Evolutionary conservation across 2,329 filamentous ascomycete genomes (phyloP).

Genomic region (Nemania bipapillata): DNA sequence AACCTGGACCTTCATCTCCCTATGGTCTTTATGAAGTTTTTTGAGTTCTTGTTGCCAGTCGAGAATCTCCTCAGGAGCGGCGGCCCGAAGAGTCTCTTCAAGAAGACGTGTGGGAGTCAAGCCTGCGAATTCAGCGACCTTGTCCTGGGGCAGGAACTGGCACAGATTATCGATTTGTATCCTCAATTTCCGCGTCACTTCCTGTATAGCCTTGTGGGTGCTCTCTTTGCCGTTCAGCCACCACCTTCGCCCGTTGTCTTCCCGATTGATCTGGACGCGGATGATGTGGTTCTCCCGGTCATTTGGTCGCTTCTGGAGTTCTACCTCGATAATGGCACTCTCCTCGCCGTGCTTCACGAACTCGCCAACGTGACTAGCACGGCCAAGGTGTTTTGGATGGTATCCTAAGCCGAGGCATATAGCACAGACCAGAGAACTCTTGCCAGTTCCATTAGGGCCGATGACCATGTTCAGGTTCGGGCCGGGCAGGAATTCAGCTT

Average conservation of each 20-base stretch:
- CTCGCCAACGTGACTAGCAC: slow-evolving; percentile 84
- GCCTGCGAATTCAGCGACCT: slow-evolving; percentile 91
- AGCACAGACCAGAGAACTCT: slow-evolving; percentile 95
- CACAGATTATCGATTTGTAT: slow-evolving; percentile 98
- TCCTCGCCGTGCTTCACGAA: slow-evolving; percentile 91
- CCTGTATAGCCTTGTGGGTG: slow-evolving; percentile 72
- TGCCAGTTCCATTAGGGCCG: slow-evolving; percentile 97
- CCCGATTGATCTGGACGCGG: slow-evolving; percentile 78
- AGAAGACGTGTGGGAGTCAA: slow-evolving; percentile 84
- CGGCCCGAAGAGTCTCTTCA: slow-evolving; percentile 86
- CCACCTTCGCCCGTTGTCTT: slow-evolving; percentile 84
- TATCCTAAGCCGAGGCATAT: slow-evolving; percentile 94
- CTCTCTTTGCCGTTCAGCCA: slow-evolving; percentile 75
- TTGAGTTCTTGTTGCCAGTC: slow-evolving; percentile 81
- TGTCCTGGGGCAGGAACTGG: slow-evolving; percentile 95
- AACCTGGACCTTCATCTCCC: slow-evolving; percentile 67
- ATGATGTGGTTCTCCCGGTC: slow-evolving; percentile 76
- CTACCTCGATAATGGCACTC: slow-evolving; percentile 86
- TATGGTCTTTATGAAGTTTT: slow-evolving; percentile 74
- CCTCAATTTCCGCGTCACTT: slow-evolving; percentile 75
- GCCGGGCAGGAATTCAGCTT: slow-evolving; percentile 88
- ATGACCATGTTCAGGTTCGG: slow-evolving; percentile 98
- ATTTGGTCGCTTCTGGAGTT: slow-evolving; percentile 74
- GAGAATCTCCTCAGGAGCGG: slow-evolving; percentile 82
- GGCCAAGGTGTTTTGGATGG: slow-evolving; percentile 81